Percentiles rank a stretch among this genome's conserved stretches.
These are phyloP conservation scores for Trametes sp. DNA, from an alignment of 1,284 basidiomycete genomes.

Conservation along the genomic window DNA sequence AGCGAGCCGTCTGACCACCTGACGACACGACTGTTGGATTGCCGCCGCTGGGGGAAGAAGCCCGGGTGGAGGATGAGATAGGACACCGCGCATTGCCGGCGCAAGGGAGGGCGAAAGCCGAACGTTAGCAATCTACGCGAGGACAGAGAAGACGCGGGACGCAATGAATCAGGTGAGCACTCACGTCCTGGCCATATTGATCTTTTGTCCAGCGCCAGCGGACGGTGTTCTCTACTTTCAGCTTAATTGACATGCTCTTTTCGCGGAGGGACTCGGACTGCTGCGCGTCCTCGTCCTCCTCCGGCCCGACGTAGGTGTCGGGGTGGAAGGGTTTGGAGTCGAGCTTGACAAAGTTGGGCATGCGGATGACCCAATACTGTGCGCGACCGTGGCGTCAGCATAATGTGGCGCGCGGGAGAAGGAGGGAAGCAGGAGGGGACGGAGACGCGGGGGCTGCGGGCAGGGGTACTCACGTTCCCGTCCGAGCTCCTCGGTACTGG, in stretches of 20 bases:
- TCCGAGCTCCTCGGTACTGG: constrained; percentile 49
- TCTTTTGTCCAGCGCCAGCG: constrained; percentile 90
- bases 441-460: no score
- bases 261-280: constrained; percentile 66
- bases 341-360: constrained; percentile 86
- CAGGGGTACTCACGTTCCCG: constrained; percentile 62
- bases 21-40: constrained; percentile 89
- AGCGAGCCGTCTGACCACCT: constrained; percentile 92
- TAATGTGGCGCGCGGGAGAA: constrained; percentile 4
- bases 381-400: constrained; percentile 16
- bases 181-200: constrained; percentile 71
- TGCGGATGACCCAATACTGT: constrained; percentile 83
- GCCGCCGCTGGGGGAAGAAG: constrained; percentile 59
- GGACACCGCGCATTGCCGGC: not conserved
- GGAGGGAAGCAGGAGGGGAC: not conserved
- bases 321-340: constrained; percentile 85
- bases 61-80: not conserved
- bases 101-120: constrained; percentile 9
- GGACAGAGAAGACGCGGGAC: not conserved
- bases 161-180: constrained; percentile 38
- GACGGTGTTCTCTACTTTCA: constrained; percentile 90
- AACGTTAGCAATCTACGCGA: constrained; percentile 4
- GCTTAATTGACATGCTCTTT: constrained; percentile 80
- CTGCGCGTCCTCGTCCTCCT: constrained; percentile 71
- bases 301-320: constrained; percentile 81